Conservation (phyloP, 2,329 filamentous ascomycete species). For the Colletotrichum incanum region DNA sequence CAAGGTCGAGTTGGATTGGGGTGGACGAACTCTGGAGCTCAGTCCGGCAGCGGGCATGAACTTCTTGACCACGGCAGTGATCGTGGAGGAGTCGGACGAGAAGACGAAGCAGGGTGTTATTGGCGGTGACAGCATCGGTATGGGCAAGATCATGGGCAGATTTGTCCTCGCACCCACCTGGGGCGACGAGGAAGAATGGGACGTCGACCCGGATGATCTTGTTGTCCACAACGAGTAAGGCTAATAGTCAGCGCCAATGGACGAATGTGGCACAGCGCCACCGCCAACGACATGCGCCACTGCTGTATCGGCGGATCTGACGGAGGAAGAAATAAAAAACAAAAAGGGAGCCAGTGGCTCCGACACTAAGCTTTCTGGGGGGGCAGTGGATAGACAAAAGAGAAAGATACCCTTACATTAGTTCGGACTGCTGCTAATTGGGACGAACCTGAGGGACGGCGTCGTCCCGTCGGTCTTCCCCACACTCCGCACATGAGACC, state of each 20-base stretch:
- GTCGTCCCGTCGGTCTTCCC: conserved; percentile 40
- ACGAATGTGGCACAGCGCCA: not conserved
- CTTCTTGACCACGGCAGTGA: conserved; percentile 72
- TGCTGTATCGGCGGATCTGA: not conserved
- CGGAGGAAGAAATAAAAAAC: not conserved
- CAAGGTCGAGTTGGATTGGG: conserved; percentile 75
- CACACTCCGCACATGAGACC: conserved; percentile 33
- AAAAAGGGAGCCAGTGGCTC: not conserved
- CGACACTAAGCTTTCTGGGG: conserved; percentile 13
- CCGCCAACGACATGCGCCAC: not conserved
- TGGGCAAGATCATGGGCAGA: conserved; percentile 75
- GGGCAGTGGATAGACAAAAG: conserved; percentile 26
- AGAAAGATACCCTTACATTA: conserved; percentile 42
- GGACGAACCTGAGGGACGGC: conserved; percentile 38
- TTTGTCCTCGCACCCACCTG: conserved; percentile 74
- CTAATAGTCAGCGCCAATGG: not conserved
- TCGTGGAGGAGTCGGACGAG: conserved; percentile 72
- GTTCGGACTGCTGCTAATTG: conserved; percentile 31
- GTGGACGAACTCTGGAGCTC: conserved; percentile 69
- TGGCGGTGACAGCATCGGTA: conserved; percentile 69
- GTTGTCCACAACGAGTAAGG: conserved; percentile 17
- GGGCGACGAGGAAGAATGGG: conserved; percentile 72
- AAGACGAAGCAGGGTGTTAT: conserved; percentile 60
- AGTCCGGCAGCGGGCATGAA: conserved; percentile 66
- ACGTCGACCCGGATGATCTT: conserved; percentile 56